Evolutionary conservation across 2,329 filamentous ascomycete genomes (phyloP).

Genomic region (Neopestalotiopsis sp.): DNA sequence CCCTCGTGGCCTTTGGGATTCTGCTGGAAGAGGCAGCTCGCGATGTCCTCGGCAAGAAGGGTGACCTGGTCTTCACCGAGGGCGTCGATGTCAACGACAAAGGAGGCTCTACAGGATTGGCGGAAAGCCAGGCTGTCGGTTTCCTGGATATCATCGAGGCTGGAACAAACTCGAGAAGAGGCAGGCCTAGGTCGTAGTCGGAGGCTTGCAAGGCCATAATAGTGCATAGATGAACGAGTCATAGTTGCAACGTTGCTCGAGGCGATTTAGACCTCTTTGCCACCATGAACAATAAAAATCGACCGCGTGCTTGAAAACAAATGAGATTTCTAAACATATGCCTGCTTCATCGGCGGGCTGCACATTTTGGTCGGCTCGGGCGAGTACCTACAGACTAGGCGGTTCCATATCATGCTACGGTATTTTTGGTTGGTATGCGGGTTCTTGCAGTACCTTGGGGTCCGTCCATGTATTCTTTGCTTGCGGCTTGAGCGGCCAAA

Average conservation of each 20-base stretch:
- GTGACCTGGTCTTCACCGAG: slow-evolving; percentile 76
- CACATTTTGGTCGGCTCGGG: too few species aligned
- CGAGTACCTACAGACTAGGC: too few species aligned
- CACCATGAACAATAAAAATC: too few species aligned
- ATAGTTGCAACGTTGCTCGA: not conserved
- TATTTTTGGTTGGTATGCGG: not conserved
- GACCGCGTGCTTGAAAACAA: too few species aligned
- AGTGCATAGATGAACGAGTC: not conserved
- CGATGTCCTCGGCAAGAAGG: slow-evolving; percentile 65
- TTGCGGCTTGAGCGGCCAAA: not conserved
- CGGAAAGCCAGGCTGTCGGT: slow-evolving; percentile 21
- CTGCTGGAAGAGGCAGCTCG: slow-evolving; percentile 73
- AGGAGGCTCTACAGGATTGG: slow-evolving; percentile 16
- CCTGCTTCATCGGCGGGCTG: too few species aligned
- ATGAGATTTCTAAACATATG: too few species aligned
- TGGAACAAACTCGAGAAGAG: not conserved
- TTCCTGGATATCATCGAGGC: slow-evolving; percentile 21
- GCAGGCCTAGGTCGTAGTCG: not conserved
- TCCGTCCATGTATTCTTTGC: not conserved
- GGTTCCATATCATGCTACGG: too few species aligned
- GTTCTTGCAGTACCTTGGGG: not conserved
- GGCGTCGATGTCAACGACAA: slow-evolving; percentile 39
- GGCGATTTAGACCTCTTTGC: not conserved
- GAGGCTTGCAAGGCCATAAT: not conserved
- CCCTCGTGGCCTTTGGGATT: slow-evolving; percentile 75